Evolutionary conservation across 106 monocot species (phyloP).

Genomic region (Chionographis japonica): DNA sequence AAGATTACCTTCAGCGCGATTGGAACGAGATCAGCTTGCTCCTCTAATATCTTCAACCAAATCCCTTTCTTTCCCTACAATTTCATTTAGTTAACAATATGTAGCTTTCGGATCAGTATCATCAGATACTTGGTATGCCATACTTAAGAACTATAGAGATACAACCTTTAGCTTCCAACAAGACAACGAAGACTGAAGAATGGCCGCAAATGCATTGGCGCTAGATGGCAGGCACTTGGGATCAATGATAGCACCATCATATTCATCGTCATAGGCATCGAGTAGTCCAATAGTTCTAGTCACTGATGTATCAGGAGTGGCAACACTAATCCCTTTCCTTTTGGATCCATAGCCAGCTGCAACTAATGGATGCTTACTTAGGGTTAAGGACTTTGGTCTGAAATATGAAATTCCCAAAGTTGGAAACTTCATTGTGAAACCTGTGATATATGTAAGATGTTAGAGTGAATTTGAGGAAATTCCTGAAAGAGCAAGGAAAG

Average conservation of each 20-base stretch:
- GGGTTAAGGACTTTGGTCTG: conserved; percentile 1
- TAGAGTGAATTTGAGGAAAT: neutral
- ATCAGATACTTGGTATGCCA: neutral
- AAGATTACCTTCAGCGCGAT: conserved; percentile 58
- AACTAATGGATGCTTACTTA: neutral
- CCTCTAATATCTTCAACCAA: conserved; percentile 67
- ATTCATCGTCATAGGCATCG: conserved; percentile 76
- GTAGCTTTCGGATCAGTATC: neutral
- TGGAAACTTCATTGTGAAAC: conserved; percentile 8
- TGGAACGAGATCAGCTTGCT: conserved; percentile 76
- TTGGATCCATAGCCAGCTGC: conserved; percentile 2
- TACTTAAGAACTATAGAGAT: neutral
- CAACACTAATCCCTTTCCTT: conserved; percentile 32
- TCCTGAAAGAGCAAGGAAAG: neutral
- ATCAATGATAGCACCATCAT: conserved; percentile 66
- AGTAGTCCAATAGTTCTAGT: conserved; percentile 35
- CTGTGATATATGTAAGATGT: conserved; percentile 14
- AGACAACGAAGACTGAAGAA: conserved; percentile 65
- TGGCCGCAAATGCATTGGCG: conserved; percentile 45
- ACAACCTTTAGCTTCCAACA: conserved; percentile 60
- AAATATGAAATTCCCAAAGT: conserved; percentile 14
- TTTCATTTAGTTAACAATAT: neutral
- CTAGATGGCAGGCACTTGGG: conserved; percentile 50
- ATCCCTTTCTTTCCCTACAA: conserved; percentile 74
- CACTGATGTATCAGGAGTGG: conserved; percentile 25